A percentile compares a stretch with the other conserved stretches of the same genome.
Conservation (phyloP, 169 alveolate species). For the Besnoitia besnoiti region DNA sequence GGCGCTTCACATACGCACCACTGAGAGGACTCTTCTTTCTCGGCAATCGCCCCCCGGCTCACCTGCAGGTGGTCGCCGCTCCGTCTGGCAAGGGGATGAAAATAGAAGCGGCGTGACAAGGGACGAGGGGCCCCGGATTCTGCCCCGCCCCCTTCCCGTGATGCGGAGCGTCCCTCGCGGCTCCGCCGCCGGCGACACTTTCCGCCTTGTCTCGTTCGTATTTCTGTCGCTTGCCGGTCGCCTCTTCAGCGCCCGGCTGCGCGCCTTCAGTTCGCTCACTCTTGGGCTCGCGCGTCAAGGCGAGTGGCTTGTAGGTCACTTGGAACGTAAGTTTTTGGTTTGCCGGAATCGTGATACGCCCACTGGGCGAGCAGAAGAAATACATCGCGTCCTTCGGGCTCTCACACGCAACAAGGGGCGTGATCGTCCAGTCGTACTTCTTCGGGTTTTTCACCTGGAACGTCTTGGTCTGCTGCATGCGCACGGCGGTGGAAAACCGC, state of each 20-base stretch:
- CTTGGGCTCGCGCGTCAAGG: conserved; percentile 62
- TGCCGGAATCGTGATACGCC: conserved; percentile 69
- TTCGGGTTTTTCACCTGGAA: conserved; percentile 50
- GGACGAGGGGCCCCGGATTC: neutral
- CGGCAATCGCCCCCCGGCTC: neutral
- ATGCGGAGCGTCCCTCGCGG: conserved; percentile 23
- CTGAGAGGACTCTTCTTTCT: neutral
- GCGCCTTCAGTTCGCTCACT: neutral
- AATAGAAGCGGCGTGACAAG: conserved; percentile 58
- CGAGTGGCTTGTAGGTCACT: conserved; percentile 68
- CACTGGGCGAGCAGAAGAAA: conserved; percentile 64
- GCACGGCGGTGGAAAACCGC: conserved; percentile 58
- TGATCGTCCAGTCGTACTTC: conserved; percentile 52
- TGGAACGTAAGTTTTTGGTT: conserved; percentile 52
- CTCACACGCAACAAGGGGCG: conserved; percentile 50
- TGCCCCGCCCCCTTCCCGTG: conserved; percentile 36
- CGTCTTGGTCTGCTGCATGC: conserved; percentile 58
- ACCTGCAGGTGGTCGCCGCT: conserved; percentile 42
- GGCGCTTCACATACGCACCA: too few species aligned
- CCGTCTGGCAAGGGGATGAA: conserved; percentile 63
- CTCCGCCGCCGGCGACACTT: neutral
- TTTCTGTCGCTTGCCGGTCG: neutral
- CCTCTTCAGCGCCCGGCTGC: neutral
- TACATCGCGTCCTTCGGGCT: conserved; percentile 52
- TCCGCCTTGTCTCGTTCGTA: neutral